A percentile compares a stretch with the other conserved stretches of the same genome.
Conservation (phyloP, 2,329 filamentous ascomycete genomes). For the Epichloe scottii region DNA sequence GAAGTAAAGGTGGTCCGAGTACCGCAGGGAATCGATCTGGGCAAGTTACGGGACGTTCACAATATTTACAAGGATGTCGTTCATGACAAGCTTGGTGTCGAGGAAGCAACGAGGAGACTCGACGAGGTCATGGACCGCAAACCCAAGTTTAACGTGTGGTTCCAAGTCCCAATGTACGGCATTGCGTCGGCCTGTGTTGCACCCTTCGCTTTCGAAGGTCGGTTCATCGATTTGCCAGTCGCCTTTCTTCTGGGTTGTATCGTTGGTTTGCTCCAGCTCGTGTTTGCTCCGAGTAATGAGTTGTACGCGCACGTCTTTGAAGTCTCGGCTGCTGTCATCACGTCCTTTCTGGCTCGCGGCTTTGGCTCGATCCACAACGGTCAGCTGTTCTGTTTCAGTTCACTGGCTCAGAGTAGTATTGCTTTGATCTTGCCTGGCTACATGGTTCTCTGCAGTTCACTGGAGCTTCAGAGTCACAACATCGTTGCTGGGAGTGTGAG, state of each 20-base stretch:
- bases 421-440: constrained; percentile 59
- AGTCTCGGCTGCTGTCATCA: constrained; percentile 46
- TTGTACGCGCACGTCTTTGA: constrained; percentile 48
- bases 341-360: constrained; percentile 56
- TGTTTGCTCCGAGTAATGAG: constrained; percentile 61
- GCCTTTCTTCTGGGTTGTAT: constrained; percentile 65
- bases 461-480: constrained; percentile 59
- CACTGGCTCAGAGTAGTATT: constrained; percentile 60
- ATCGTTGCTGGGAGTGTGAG: constrained; percentile 61
- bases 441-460: constrained; percentile 32
- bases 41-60: constrained; percentile 61
- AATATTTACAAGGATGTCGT: constrained; percentile 75
- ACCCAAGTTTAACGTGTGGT: constrained; percentile 36
- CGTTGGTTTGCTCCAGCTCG: constrained; percentile 61
- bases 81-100: constrained; percentile 60
- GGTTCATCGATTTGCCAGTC: constrained; percentile 66
- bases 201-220: constrained; percentile 67
- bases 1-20: constrained; percentile 65
- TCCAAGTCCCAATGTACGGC: constrained; percentile 57
- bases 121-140: constrained; percentile 38
- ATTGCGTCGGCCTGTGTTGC: constrained; percentile 64
- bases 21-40: constrained; percentile 58
- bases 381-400: constrained; percentile 56
- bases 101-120: constrained; percentile 52
- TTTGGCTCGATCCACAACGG: constrained; percentile 52